Evolutionary conservation across 805 yeast species (phyloP).

Genomic region (Limtongozyma cylindracea): DNA sequence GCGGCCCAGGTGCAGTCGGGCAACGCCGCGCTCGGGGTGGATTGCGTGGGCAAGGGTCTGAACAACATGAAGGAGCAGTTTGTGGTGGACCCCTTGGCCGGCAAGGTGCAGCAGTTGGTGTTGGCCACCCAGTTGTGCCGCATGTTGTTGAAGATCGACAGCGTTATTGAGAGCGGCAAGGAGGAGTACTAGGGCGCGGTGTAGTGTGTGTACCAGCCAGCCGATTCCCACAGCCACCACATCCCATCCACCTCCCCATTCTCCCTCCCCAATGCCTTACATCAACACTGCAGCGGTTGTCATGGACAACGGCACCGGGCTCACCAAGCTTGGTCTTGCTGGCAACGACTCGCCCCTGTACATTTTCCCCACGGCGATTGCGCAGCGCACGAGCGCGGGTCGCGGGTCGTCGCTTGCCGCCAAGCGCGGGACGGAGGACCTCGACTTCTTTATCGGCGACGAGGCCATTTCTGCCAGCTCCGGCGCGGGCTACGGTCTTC

Average conservation of each 20-base stretch:
- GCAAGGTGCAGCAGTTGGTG: constrained; percentile 87
- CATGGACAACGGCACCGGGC: constrained; percentile 97
- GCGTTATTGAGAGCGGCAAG: constrained; percentile 78
- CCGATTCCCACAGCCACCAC: too few relatives aligned
- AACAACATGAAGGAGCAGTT: constrained; percentile 87
- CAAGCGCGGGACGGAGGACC: constrained; percentile 84
- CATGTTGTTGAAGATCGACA: constrained; percentile 92
- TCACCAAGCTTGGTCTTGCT: constrained; percentile 93
- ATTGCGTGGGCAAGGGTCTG: constrained; percentile 71
- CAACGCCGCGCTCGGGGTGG: constrained; percentile 64
- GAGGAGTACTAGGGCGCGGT: constrained; percentile 31
- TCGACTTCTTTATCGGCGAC: constrained; percentile 87
- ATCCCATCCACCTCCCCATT: neutral
- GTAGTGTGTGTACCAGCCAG: too few relatives aligned
- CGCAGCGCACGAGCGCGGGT: constrained; percentile 33
- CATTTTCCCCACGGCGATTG: constrained; percentile 92
- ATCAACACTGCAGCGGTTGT: constrained; percentile 80
- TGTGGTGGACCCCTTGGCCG: constrained; percentile 91
- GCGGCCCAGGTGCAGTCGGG: constrained; percentile 60
- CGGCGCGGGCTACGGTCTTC: constrained; percentile 68
- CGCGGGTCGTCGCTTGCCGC: constrained; percentile 12
- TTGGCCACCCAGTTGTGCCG: constrained; percentile 94
- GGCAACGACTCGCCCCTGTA: constrained; percentile 96
- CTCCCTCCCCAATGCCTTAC: constrained; percentile 2
- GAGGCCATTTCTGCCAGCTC: constrained; percentile 84